Base-by-base conservation (phyloP, 176 grass and related monocot species). In the Bothriochloa decipiens region DNA sequence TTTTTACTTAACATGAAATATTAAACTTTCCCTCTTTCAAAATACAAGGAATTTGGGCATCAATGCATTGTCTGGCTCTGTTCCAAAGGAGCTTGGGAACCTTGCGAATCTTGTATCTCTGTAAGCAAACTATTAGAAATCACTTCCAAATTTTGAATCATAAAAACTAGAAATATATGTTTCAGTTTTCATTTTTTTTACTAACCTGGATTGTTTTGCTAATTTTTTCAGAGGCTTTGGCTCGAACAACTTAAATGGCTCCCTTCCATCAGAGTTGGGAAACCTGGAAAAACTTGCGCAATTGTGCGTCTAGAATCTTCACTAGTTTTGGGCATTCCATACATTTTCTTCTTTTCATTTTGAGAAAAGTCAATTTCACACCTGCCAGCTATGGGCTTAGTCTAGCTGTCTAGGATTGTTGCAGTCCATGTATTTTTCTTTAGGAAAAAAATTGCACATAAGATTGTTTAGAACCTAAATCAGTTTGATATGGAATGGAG, bases 71-170 rank as follows among this genome's bases (percentile, higher is more conserved):
- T 92, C 91, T 73, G 96, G 96, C 63, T 47, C 91, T 74, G 18
- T 95, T 80, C 96, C 93, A 10, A 95, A 93, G 86, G 96, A 95
- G 74, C 78, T 98, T 2, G 93, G 96, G 12, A 92, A 90, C 57
- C 83, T 98, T 12, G 47, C 2, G 2, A 90, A 70, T 28, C 93
- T 98, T 72, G 5, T 60, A 60, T n/a, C 22, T 60, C 55, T 60
- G 95, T 98, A 91, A 91, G 89, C 8, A 69, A 42, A 39, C 67
- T 6, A 67, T 45, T 16, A 79, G 27, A 67, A 10, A 53, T 7
- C 8, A 6, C 7, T 6, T 40, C 7, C 39, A 17, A n/a, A 16
- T 63, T 26, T 68, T 3, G 16, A 58, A 52, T 65, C 6, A 11
- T 26, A 61, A 40, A 39, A 58, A 22, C 3, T 29, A 6, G 2